Evolutionary conservation across 164 flowering plant species (phyloP), one percentile per base, ranked within the genome.

Genomic region (Vitis labrusca): DNA sequence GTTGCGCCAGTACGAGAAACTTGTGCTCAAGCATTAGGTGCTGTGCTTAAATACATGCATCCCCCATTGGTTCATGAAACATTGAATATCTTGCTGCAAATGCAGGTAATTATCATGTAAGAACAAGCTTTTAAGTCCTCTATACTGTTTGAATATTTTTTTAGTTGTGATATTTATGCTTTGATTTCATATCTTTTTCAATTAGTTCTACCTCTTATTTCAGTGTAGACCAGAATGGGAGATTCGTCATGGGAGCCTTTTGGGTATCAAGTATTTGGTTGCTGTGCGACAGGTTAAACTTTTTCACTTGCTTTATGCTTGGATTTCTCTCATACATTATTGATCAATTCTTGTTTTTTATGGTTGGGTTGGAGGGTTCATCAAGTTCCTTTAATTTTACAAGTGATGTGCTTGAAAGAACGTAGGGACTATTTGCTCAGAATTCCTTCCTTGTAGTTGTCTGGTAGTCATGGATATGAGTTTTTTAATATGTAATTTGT

Each of bases 1-100:
- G 97, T 96, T 86, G 97, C 99, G 56, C 99, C 99, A 10, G 99
- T 96, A 3, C 85, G 99, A 37, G 99, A 96, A 84, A 93, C 99
- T 53, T 96, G 99, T 88, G 97, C 99, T 7, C 99, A 96, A 75
- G 97, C 98, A 71, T 81, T 96, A 49, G 98, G 99, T 75, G 97
- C 97, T 64, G 90, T 86, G 52, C 84, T 96, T 47, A 96, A 96
- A 82, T 93, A 86, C 81, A 92, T 96, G 97, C 90, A 88, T 79
- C 94, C 97, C 6, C 65, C 85, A 30, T 74, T 93, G 63, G 97
- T 93, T 69, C 77, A 80, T 80, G 97, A 84, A 81, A 89, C 97
- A 61, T 74, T 96, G 79, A 84, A 82, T 67, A 82, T 91, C 71
- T 85, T 96, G 83, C 83, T 96, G 67, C 89, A 88, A 73, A 93